phyloP scores from a whole-genome alignment of 1,284 basidiomycete genomes.

The Puccinia sorghi region DNA sequence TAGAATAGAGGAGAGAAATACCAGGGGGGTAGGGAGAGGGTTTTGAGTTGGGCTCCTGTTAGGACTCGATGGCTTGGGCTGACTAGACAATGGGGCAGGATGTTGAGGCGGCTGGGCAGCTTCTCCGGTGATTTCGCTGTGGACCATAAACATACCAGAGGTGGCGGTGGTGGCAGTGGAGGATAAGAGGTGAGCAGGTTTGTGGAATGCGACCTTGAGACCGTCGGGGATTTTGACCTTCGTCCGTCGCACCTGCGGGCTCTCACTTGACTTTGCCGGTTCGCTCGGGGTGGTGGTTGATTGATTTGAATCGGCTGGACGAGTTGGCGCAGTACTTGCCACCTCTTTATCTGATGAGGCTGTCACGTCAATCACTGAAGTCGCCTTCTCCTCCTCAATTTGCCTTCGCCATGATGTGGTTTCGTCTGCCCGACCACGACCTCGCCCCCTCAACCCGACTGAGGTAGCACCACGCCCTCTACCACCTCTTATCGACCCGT shows the following conservation, averaged over 20 bases:
- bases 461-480: constrained; percentile 25
- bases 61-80: constrained; percentile 21
- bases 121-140: constrained; percentile 45
- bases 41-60: constrained; percentile 19
- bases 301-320: background rate
- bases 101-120: background rate
- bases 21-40: constrained; percentile 21
- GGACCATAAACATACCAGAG: constrained; percentile 48
- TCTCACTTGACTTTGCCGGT: constrained; percentile 5
- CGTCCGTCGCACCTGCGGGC: background rate
- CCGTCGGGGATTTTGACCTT: constrained; percentile 43
- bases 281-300: background rate
- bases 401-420: constrained; percentile 43
- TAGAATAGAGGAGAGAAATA: constrained; percentile 25
- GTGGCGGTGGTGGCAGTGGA: background rate
- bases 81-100: background rate
- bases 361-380: background rate
- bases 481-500: constrained; percentile 15
- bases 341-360: background rate
- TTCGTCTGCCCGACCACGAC: constrained; percentile 36
- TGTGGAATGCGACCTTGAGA: constrained; percentile 41
- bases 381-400: constrained; percentile 10
- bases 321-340: background rate
- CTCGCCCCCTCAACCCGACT: background rate
- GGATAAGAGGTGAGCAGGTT: constrained; percentile 29